These are phyloP conservation scores for Uronychia binucleata DNA, from an alignment of 73 alveolate genomes.

Conservation along the genomic window DNA sequence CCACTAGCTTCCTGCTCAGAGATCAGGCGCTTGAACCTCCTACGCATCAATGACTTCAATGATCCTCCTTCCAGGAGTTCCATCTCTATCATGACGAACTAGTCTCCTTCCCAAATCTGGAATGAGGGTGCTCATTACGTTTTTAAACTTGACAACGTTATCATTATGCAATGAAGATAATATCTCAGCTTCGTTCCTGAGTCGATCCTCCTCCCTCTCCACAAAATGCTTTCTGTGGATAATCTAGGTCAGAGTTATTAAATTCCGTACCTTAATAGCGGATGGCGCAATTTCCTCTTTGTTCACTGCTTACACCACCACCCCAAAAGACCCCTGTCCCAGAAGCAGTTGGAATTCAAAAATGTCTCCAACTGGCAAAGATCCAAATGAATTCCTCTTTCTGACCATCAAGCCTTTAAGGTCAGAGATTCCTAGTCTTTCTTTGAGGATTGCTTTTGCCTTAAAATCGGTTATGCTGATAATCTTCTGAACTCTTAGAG, in stretches of 20 bases:
- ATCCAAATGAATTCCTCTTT: neutral
- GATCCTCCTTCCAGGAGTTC: constrained; percentile 82
- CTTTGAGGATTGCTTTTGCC: neutral
- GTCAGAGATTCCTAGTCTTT: neutral
- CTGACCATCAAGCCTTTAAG: neutral
- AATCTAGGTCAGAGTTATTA: neutral
- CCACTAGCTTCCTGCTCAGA: constrained; percentile 48
- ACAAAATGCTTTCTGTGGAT: neutral
- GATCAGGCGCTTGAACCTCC: neutral
- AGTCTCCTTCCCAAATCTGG: constrained; percentile 70
- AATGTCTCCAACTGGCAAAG: neutral
- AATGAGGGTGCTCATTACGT: constrained; percentile 38
- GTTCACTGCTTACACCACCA: neutral
- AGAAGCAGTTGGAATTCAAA: neutral
- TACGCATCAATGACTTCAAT: constrained; percentile 42
- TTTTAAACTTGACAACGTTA: constrained; percentile 85
- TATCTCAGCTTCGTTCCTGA: constrained; percentile 50
- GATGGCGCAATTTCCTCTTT: neutral
- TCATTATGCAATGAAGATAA: constrained; percentile 77
- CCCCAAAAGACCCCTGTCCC: neutral
- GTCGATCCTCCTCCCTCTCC: neutral
- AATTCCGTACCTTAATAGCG: neutral
- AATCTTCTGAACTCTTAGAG: neutral
- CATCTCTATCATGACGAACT: constrained; percentile 79
- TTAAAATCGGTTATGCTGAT: neutral